Evolutionary conservation across 371 early-diverging fungal genomes (phyloP).

Genomic region (Cladochytrium tenue): DNA sequence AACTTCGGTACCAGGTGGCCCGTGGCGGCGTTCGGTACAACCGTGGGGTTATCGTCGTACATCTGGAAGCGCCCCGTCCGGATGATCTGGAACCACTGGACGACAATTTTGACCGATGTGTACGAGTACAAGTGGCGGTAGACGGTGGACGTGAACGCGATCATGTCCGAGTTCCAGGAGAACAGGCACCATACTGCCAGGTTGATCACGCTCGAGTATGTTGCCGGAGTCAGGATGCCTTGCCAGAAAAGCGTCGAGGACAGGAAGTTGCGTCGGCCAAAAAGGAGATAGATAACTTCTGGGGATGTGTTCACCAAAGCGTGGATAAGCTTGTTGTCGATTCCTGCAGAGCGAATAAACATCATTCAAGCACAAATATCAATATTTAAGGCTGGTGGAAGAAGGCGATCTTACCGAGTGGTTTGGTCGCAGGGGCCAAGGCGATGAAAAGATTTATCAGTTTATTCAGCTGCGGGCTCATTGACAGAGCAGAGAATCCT

Average conservation of each 20-base stretch:
- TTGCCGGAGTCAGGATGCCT: constrained; percentile 66
- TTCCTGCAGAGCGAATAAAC: constrained; percentile 39
- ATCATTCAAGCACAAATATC: neutral
- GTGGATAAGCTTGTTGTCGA: constrained; percentile 79
- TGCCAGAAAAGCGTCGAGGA: constrained; percentile 87
- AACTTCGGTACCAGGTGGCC: constrained; percentile 50
- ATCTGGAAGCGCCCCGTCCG: constrained; percentile 78
- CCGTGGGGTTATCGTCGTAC: constrained; percentile 76
- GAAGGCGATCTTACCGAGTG: constrained; percentile 45
- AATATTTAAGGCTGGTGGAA: neutral
- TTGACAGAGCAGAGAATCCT: constrained; percentile 86
- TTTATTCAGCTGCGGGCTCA: constrained; percentile 75
- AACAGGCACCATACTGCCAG: constrained; percentile 74
- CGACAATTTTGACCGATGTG: constrained; percentile 87
- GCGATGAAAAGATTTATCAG: constrained; percentile 77
- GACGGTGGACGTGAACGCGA: constrained; percentile 77
- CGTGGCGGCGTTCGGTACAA: constrained; percentile 22
- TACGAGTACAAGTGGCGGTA: constrained; percentile 89
- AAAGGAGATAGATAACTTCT: constrained; percentile 84
- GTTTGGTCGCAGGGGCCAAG: constrained; percentile 90
- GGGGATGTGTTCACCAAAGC: constrained; percentile 85
- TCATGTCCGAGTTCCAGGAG: constrained; percentile 78
- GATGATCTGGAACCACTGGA: constrained; percentile 49
- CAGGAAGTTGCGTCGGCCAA: constrained; percentile 83
- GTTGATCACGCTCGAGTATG: constrained; percentile 82